Evolutionary conservation across 805 yeast genomes (phyloP).

Genomic region (Metschnikowia kofuensis): DNA sequence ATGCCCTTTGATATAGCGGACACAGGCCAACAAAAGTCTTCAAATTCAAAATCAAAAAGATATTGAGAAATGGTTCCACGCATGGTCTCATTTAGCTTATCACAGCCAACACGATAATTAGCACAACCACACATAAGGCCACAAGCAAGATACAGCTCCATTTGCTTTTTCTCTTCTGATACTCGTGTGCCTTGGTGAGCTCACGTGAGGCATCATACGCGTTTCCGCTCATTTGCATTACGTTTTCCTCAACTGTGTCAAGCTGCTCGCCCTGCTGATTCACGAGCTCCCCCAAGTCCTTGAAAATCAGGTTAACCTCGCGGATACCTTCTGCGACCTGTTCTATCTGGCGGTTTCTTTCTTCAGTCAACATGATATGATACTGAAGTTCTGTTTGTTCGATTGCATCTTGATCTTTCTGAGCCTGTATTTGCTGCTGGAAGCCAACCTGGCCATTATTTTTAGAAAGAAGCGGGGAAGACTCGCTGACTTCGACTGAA

Average conservation of each 20-base stretch:
- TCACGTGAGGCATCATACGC: constrained; percentile 71
- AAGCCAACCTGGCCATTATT: constrained; percentile 15
- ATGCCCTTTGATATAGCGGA: no score
- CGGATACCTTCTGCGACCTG: constrained; percentile 74
- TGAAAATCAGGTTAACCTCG: constrained; percentile 83
- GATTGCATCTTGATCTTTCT: constrained; percentile 38
- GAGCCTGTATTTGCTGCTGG: constrained; percentile 23
- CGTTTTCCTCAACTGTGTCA: constrained; percentile 80
- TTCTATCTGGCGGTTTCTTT: constrained; percentile 69
- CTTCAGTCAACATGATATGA: constrained; percentile 63
- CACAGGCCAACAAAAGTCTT: no score
- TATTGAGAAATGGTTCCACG: not conserved
- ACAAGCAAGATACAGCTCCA: constrained; percentile 70
- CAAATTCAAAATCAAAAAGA: not conserved
- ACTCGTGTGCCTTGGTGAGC: constrained; percentile 67
- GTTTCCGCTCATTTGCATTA: constrained; percentile 59
- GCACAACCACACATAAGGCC: constrained; percentile 53
- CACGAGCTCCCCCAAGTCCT: constrained; percentile 74
- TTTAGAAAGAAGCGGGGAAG: constrained; percentile 36
- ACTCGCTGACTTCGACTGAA: constrained; percentile 20
- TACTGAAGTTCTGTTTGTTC: constrained; percentile 55
- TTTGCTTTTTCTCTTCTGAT: constrained; percentile 65
- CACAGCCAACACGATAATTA: constrained; percentile 57
- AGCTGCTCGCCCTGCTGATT: constrained; percentile 82
- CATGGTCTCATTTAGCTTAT: constrained; percentile 28